phyloP scores from a whole-genome alignment of 2,329 filamentous ascomycete species.

The Teratosphaeria viscida region DNA sequence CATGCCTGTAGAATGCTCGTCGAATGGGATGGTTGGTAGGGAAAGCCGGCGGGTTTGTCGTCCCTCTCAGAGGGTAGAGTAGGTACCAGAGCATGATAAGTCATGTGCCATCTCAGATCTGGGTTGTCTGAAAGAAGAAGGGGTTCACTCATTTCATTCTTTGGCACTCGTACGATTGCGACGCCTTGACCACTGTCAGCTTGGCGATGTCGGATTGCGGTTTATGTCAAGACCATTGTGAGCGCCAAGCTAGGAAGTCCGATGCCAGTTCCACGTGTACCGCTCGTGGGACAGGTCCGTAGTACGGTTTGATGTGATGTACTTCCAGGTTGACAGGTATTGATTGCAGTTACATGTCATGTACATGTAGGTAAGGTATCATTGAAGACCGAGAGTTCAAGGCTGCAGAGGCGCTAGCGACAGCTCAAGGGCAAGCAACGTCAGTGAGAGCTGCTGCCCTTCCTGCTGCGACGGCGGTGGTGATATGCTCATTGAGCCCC shows the following conservation, averaged over 20 bases:
- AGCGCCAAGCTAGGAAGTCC: background rate
- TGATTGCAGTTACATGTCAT: background rate
- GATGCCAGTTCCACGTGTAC: background rate
- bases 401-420: background rate
- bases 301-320: background rate
- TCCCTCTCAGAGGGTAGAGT: slow-evolving; percentile 66
- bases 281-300: background rate
- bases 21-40: slow-evolving; percentile 54
- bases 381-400: background rate
- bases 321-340: background rate
- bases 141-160: background rate
- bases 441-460: background rate
- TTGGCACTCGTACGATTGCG: background rate
- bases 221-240: background rate
- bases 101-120: background rate
- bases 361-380: too few relatives aligned
- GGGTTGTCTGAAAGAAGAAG: background rate
- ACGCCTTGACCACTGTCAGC: background rate
- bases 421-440: background rate
- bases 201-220: background rate
- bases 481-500: background rate
- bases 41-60: slow-evolving; percentile 60
- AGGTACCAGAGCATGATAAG: slow-evolving; percentile 36
- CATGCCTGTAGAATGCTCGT: slow-evolving; percentile 56
- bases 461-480: background rate